Conservation (phyloP, 148 eudicot genomes). For the Drosera capensis region DNA sequence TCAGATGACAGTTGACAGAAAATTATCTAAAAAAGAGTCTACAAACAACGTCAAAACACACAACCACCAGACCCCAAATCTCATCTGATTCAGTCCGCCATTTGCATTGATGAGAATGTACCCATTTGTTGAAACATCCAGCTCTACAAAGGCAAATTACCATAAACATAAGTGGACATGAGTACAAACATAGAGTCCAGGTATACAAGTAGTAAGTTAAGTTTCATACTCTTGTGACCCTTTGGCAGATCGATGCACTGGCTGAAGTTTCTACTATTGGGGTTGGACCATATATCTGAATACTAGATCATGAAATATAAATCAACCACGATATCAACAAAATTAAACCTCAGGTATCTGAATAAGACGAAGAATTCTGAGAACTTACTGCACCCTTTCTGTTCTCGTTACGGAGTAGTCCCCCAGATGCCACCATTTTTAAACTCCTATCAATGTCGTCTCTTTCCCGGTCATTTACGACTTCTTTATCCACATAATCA, state of each 20-base stretch:
- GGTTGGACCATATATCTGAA: slow-evolving; percentile 70
- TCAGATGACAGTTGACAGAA: slow-evolving; percentile 23
- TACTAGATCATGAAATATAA: slow-evolving; percentile 28
- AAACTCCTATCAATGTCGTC: slow-evolving; percentile 33
- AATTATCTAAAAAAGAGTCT: not conserved
- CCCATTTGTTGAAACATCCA: slow-evolving; percentile 58
- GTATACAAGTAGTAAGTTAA: not conserved
- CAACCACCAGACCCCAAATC: slow-evolving; percentile 96
- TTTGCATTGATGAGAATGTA: slow-evolving; percentile 88
- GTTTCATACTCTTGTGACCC: slow-evolving; percentile 52
- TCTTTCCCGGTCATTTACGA: slow-evolving; percentile 13
- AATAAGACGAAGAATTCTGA: slow-evolving; percentile 2
- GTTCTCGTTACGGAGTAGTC: slow-evolving; percentile 26
- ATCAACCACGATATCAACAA: not conserved
- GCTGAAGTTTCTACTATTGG: slow-evolving; percentile 67
- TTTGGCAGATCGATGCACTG: slow-evolving; percentile 64
- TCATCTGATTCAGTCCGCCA: slow-evolving; percentile 99
- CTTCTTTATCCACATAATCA: slow-evolving; percentile 27
- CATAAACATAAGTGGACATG: not conserved
- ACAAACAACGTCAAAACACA: slow-evolving; percentile 13
- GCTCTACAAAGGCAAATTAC: slow-evolving; percentile 28
- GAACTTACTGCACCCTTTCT: slow-evolving; percentile 36
- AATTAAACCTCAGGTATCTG: not conserved
- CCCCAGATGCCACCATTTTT: slow-evolving; percentile 48
- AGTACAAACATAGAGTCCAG: not conserved